A percentile compares a stretch with the other conserved stretches of the same genome.
Evolutionary conservation across 2,329 filamentous ascomycete species (phyloP).

Genomic region (Neonectria coccinea): DNA sequence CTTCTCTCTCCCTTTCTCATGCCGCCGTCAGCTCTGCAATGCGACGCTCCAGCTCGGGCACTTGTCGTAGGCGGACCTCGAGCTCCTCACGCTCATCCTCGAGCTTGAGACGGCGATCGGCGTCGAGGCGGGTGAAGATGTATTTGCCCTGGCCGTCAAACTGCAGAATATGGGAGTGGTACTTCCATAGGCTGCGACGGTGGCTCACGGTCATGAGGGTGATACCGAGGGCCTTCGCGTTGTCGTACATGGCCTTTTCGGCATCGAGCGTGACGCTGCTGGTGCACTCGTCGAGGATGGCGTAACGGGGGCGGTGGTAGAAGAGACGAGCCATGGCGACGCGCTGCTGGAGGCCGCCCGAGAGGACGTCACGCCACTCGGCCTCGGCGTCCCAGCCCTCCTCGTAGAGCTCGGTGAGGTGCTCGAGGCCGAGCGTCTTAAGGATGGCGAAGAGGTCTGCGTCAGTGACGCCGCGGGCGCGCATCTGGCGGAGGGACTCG

Average conservation of each 20-base stretch:
- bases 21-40: slow-evolving; percentile 78
- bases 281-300: slow-evolving; percentile 97
- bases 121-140: slow-evolving; percentile 90
- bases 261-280: slow-evolving; percentile 94
- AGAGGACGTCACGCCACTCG: slow-evolving; percentile 96
- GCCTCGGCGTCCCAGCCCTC: slow-evolving; percentile 92
- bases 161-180: slow-evolving; percentile 93
- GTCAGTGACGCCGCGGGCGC: slow-evolving; percentile 84
- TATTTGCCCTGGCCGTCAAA: slow-evolving; percentile 96
- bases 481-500: slow-evolving; percentile 88
- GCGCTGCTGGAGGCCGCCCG: slow-evolving; percentile 91
- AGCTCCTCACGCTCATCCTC: slow-evolving; percentile 98
- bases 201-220: slow-evolving; percentile 98
- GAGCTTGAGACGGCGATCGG: slow-evolving; percentile 83
- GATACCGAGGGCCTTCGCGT: slow-evolving; percentile 89
- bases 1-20: slow-evolving; percentile 17
- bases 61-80: slow-evolving; percentile 83
- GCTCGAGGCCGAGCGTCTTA: slow-evolving; percentile 82
- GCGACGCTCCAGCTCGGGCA: slow-evolving; percentile 88
- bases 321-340: slow-evolving; percentile 96
- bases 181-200: slow-evolving; percentile 92
- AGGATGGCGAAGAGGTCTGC: slow-evolving; percentile 82
- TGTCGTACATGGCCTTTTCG: slow-evolving; percentile 97
- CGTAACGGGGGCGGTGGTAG: slow-evolving; percentile 92
- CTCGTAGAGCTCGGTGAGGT: slow-evolving; percentile 80